Base-by-base conservation (phyloP, 169 alveolate species). In the Cryptosporidium xiaoi region DNA sequence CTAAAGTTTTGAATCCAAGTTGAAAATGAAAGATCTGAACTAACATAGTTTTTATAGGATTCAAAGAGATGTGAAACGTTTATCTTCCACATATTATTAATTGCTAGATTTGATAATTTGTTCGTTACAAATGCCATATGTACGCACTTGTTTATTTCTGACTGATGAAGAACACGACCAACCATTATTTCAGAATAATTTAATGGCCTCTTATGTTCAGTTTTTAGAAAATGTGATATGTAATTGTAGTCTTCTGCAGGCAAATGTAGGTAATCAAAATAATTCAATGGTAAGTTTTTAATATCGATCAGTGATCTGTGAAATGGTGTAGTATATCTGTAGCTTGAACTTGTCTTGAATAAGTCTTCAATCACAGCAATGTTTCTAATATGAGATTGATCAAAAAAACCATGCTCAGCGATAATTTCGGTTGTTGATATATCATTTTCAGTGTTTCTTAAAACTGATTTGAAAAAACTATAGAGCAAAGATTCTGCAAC, bases 401-500 rank as follows among this genome's bases (percentile, higher is more conserved):
- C 20, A 29, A 77, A 58, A 60, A 62, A 60, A 24, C 71, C 87
- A 8, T 60, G 71, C 6, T 62, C 51, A 4, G 58, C 8, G 18
- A 20, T 18, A n/a, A 34, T 34, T 34, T 66, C 82, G 40, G 29
- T 33, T 16, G 1, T 53, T 15, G 33, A 51, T 44, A 53, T 69
- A 53, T 34, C n/a, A 40, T 20, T 29, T 58, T 58, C 15, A n/a
- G 33, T 46, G 36, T 77, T 34, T 27, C 20, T 12, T 44, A 58
- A 55, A 2, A 77, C 18, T 18, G 71, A 56, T 10, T 50, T 77
- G 33, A 77, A 77, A 62, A 77, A 77, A 7, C 77, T 44, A 44
- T 20, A 27, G 48, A 77, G 56, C 24, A 77, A 46, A 34, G 87
- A 68, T 44, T 77, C 87, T 58, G 87, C 87, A 77, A 77, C 87